phyloP scores from a whole-genome alignment of 768 basidiomycete species.

The Gyrodon lividus region DNA sequence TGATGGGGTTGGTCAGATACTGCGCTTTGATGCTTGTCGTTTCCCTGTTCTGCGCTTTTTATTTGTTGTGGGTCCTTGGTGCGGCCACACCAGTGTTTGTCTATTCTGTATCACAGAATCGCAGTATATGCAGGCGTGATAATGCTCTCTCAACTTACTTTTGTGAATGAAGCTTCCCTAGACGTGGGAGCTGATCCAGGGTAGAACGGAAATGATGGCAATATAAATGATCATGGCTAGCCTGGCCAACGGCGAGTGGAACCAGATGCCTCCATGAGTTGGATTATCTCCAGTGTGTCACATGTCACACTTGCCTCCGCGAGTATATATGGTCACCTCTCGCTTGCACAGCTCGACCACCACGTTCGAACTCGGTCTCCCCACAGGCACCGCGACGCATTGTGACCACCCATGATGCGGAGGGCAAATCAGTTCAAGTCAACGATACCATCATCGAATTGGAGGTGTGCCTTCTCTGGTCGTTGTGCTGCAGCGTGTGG shows the following conservation, averaged over 20 bases:
- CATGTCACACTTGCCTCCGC: no score
- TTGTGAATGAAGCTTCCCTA: background rate
- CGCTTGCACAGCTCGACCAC: background rate
- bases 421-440: conserved; percentile 42
- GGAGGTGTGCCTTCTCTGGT: conserved; percentile 28
- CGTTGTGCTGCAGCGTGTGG: no score
- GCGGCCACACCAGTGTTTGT: background rate
- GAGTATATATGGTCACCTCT: background rate
- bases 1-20: conserved; percentile 33
- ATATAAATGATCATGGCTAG: no score
- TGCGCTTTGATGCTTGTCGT: conserved; percentile 37
- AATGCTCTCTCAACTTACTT: background rate
- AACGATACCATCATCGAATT: conserved; percentile 31
- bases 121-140: background rate
- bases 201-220: no score
- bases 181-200: no score
- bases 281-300: no score
- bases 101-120: background rate
- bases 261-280: no score
- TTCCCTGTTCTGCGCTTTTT: conserved; percentile 9
- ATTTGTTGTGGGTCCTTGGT: background rate
- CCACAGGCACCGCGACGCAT: conserved; percentile 47
- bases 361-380: conserved; percentile 6
- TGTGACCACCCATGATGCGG: conserved; percentile 47
- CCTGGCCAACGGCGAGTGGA: no score